These are phyloP conservation scores for Fusarium sp. DNA, from an alignment of 2,329 filamentous ascomycete genomes.

Conservation along the genomic window DNA sequence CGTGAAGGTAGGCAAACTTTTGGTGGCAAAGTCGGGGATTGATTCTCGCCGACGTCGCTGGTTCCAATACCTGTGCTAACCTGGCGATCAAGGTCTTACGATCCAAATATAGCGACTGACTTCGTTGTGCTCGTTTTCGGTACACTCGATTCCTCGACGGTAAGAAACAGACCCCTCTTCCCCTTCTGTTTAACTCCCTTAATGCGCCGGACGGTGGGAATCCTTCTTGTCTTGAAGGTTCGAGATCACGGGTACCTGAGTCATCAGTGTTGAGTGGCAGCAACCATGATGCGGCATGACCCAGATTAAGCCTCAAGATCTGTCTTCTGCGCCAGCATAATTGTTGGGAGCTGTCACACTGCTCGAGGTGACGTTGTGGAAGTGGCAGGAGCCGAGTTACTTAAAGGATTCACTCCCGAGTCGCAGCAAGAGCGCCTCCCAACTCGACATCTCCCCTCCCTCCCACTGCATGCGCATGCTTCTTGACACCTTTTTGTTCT, in stretches of 20 bases:
- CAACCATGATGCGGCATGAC: background rate
- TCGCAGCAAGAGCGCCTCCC: background rate
- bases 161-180: conserved; percentile 22
- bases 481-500: background rate
- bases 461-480: background rate
- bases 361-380: background rate
- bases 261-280: background rate
- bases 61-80: conserved; percentile 13
- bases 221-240: background rate
- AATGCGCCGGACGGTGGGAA: background rate
- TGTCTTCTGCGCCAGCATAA: background rate
- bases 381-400: conserved; percentile 11
- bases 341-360: background rate
- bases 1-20: conserved; percentile 39
- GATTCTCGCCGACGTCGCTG: background rate
- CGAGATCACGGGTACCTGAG: background rate
- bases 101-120: conserved; percentile 43
- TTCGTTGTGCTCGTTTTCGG: conserved; percentile 42
- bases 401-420: conserved; percentile 13
- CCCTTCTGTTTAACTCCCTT: background rate
- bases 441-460: background rate
- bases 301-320: background rate
- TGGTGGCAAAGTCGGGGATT: background rate
- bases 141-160: conserved; percentile 36
- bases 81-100: conserved; percentile 33